These are phyloP conservation scores for Penicillium samsonianum DNA, from an alignment of 495 filamentous ascomycete species.

Conservation along the genomic window DNA sequence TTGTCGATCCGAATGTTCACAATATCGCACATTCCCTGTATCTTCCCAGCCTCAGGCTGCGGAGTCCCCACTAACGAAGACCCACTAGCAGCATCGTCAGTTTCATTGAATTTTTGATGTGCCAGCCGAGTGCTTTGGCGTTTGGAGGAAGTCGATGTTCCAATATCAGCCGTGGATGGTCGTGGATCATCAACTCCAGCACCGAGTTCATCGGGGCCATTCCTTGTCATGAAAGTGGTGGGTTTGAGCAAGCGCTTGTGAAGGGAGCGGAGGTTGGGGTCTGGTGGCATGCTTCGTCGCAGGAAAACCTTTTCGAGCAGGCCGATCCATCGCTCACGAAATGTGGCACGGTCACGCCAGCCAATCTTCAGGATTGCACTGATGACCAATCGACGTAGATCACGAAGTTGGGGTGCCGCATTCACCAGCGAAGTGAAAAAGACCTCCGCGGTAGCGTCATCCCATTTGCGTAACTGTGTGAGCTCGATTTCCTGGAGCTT, in stretches of 20 bases:
- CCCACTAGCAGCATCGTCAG: neutral
- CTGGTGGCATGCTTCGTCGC: constrained; percentile 53
- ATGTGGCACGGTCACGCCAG: constrained; percentile 74
- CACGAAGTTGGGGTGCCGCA: constrained; percentile 59
- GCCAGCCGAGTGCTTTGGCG: constrained; percentile 46
- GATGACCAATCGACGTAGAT: constrained; percentile 66
- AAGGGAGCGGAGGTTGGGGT: constrained; percentile 33
- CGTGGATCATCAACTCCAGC: constrained; percentile 9
- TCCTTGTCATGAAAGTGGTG: neutral
- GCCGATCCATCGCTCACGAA: constrained; percentile 71
- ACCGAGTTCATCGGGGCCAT: neutral
- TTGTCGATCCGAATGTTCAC: constrained; percentile 85
- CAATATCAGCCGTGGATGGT: constrained; percentile 16
- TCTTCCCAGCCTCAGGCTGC: constrained; percentile 18
- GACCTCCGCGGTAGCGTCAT: constrained; percentile 59
- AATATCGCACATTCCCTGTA: constrained; percentile 77
- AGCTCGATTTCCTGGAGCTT: constrained; percentile 70
- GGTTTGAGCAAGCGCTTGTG: constrained; percentile 15
- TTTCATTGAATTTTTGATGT: constrained; percentile 26
- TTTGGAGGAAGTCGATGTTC: constrained; percentile 33
- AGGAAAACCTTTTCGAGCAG: constrained; percentile 66
- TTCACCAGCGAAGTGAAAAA: constrained; percentile 78
- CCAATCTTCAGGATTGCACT: constrained; percentile 71
- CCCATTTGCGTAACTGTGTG: constrained; percentile 71
- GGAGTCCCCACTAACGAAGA: neutral